Evolutionary conservation across 768 basidiomycete species (phyloP).

Genomic region (Boletus barrowsii): DNA sequence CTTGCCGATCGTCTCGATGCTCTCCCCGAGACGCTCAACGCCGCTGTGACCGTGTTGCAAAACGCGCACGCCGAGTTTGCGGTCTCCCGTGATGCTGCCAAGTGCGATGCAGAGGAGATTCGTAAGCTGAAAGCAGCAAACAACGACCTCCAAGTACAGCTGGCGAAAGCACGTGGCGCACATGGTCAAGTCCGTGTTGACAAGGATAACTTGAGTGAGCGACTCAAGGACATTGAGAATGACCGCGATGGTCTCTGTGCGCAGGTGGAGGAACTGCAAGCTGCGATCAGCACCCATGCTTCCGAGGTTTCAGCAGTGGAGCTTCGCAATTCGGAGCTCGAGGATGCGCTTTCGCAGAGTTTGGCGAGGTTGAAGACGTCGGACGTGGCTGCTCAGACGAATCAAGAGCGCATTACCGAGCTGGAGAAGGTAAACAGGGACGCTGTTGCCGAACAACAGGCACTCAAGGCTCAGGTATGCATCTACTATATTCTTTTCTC

Average conservation of each 20-base stretch:
- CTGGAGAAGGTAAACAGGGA: conserved; percentile 63
- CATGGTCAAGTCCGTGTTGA: conserved; percentile 80
- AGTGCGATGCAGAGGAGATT: conserved; percentile 68
- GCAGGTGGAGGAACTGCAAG: conserved; percentile 56
- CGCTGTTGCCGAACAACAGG: conserved; percentile 51
- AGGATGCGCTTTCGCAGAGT: conserved; percentile 72
- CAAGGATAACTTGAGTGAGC: conserved; percentile 70
- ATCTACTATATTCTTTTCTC: background rate
- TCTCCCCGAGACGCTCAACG: conserved; percentile 58
- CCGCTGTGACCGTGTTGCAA: conserved; percentile 54
- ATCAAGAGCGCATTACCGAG: conserved; percentile 56
- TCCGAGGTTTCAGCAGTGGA: conserved; percentile 48
- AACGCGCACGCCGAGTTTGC: conserved; percentile 60
- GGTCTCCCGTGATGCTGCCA: conserved; percentile 51
- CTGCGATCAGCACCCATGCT: conserved; percentile 39
- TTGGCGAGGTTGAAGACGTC: conserved; percentile 67
- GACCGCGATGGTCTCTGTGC: conserved; percentile 62
- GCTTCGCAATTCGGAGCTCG: conserved; percentile 55
- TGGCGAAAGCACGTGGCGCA: conserved; percentile 72
- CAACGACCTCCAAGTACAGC: conserved; percentile 65
- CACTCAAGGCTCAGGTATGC: conserved; percentile 58
- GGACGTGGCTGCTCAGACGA: conserved; percentile 62
- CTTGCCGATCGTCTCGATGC: conserved; percentile 50
- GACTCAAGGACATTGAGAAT: conserved; percentile 53
- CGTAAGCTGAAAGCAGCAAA: conserved; percentile 52